Percentiles rank a stretch among this genome's conserved stretches.
These are phyloP conservation scores for Claviceps monticola DNA, from an alignment of 2,329 filamentous ascomycete species.

Conservation along the genomic window DNA sequence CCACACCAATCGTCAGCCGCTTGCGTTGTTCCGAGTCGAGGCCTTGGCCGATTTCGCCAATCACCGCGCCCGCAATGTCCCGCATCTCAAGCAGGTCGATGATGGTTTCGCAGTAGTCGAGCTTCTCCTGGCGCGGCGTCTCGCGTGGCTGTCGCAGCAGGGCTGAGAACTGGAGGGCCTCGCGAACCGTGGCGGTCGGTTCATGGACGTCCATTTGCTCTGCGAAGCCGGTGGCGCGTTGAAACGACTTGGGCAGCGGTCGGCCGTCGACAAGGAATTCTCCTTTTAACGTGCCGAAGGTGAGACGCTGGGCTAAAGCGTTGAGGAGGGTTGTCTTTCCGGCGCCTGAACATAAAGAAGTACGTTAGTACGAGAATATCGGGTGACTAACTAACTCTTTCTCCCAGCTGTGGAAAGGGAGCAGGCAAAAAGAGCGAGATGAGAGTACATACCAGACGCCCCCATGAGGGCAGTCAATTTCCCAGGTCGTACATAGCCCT, in stretches of 20 bases:
- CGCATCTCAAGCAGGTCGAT: slow-evolving; percentile 57
- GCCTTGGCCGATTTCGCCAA: slow-evolving; percentile 45
- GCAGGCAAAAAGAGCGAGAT: background rate
- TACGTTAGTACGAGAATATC: background rate
- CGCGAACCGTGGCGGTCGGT: slow-evolving; percentile 50
- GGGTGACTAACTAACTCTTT: too few species aligned
- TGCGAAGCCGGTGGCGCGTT: slow-evolving; percentile 60
- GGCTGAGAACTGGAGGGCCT: slow-evolving; percentile 52
- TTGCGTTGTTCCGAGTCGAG: slow-evolving; percentile 47
- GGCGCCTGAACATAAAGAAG: slow-evolving; percentile 14
- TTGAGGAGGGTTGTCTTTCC: slow-evolving; percentile 68
- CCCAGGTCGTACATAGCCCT: slow-evolving; percentile 75
- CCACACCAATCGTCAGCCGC: slow-evolving; percentile 41
- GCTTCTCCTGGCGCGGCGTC: slow-evolving; percentile 45
- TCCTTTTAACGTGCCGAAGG: slow-evolving; percentile 61
- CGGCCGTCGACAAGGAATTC: slow-evolving; percentile 69
- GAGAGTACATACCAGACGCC: slow-evolving; percentile 24
- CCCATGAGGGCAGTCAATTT: slow-evolving; percentile 71
- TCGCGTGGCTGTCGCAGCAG: slow-evolving; percentile 47
- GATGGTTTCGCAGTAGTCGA: slow-evolving; percentile 53
- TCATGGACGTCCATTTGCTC: slow-evolving; percentile 57
- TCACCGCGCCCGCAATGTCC: slow-evolving; percentile 50
- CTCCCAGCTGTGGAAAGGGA: too few species aligned
- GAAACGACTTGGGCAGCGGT: slow-evolving; percentile 60
- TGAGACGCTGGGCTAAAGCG: slow-evolving; percentile 60